Base-by-base conservation (phyloP, 2,329 filamentous ascomycete species). In the Fusarium longipes region DNA sequence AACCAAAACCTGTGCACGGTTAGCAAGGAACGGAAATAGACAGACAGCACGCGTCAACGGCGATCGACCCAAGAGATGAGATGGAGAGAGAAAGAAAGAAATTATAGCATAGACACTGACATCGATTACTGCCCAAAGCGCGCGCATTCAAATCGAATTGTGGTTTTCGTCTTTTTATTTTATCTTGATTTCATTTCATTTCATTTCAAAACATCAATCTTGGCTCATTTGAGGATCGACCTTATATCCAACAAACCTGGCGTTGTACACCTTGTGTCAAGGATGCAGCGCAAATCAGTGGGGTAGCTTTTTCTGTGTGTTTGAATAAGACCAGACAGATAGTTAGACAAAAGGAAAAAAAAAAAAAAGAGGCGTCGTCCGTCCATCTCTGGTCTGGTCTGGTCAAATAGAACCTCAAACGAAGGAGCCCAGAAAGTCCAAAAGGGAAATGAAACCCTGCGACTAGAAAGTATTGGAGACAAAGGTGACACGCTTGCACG, bases 401-500 rank as follows among this genome's bases (percentile, higher is more conserved):
- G 29, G 22, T 50, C 20, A 43, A 58, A 45, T 48, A 17, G 40
- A 43, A 62, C 35, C 40, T 61, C 52, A 64, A 64, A 53, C 22
- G 45, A 48, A 48, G 7, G 32, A 36, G 30, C 30, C 17, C 54
- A 36, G 24, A 44, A 47, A 32, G n/a, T 25, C 25, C 50, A 35
- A 35, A 18, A 36, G 24, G 27, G 24, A 57, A 55, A 27, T 10
- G 24, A 57, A 27, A 52, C 44, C 35, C 57, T 62, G 58, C 48
- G 42, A 58, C 58, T 48, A 58, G 39, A 43, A 29, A 64, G 39
- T 27, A 61, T 61, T 61, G 39, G 57, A 64, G 52, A 49, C 58
- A 67, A 65, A 60, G 32, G 45, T 68, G 65, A 68, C 59, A 68
- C 64, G 53, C 64, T 65, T 60, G 39, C 55, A 60, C 48, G 25